These are phyloP conservation scores for Lentinula sp. DNA, from an alignment of 768 basidiomycete genomes.

Conservation along the genomic window DNA sequence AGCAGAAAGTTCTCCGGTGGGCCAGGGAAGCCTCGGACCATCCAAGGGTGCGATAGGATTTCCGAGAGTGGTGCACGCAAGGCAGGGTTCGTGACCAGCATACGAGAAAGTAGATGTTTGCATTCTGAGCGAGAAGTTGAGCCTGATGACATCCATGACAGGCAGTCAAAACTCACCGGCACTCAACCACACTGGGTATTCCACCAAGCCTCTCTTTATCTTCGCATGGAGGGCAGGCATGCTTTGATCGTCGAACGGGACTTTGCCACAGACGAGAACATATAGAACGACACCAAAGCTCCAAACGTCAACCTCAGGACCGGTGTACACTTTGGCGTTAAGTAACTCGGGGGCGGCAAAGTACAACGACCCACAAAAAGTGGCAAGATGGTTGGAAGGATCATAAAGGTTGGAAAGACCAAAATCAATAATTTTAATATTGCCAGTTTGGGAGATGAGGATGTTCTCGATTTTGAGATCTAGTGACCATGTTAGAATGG, in stretches of 20 bases:
- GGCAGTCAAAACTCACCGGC: slow-evolving; percentile 51
- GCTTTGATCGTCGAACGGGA: slow-evolving; percentile 97
- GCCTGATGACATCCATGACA: background rate
- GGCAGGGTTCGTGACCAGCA: slow-evolving; percentile 93
- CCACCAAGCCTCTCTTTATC: slow-evolving; percentile 95
- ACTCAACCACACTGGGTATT: slow-evolving; percentile 96
- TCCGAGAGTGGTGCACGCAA: slow-evolving; percentile 79
- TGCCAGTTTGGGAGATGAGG: slow-evolving; percentile 95
- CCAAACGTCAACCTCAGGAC: slow-evolving; percentile 99
- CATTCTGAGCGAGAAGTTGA: slow-evolving; percentile 59
- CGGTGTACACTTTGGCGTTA: slow-evolving; percentile 94
- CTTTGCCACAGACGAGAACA: slow-evolving; percentile 96
- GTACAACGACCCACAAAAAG: slow-evolving; percentile 96
- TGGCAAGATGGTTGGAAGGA: slow-evolving; percentile 74
- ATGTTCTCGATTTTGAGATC: slow-evolving; percentile 99
- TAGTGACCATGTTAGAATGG: slow-evolving; percentile 14
- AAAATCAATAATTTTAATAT: slow-evolving; percentile 99
- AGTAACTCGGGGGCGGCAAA: slow-evolving; percentile 98
- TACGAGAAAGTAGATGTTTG: slow-evolving; percentile 86
- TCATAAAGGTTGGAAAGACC: slow-evolving; percentile 95
- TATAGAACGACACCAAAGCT: slow-evolving; percentile 98
- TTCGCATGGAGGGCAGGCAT: slow-evolving; percentile 99
- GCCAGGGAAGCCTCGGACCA: slow-evolving; percentile 79
- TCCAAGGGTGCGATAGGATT: slow-evolving; percentile 86
- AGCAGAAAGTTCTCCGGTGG: slow-evolving; percentile 83